Conservation (phyloP, 2,329 filamentous ascomycete species). For the Alternaria rosae region DNA sequence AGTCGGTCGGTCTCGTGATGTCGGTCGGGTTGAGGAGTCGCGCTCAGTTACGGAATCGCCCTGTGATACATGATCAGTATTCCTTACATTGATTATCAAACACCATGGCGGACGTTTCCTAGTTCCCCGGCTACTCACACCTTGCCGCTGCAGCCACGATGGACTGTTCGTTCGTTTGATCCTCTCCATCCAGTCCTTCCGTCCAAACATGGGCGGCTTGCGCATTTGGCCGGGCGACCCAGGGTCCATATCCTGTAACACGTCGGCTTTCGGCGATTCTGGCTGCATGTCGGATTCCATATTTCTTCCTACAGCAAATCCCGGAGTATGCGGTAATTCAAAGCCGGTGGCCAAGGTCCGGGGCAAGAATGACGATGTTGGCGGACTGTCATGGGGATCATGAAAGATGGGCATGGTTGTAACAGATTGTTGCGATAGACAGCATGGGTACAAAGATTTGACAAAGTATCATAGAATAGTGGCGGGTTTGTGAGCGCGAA, state of each 20-base stretch:
- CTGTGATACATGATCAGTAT: slow-evolving; percentile 31
- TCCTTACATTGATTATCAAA: not conserved
- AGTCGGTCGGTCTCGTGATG: slow-evolving; percentile 37
- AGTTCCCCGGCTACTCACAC: slow-evolving; percentile 53
- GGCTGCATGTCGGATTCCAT: slow-evolving; percentile 17
- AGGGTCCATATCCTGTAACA: slow-evolving; percentile 15
- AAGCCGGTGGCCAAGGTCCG: slow-evolving; percentile 21
- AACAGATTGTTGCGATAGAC: slow-evolving; percentile 20
- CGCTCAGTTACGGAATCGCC: slow-evolving; percentile 17
- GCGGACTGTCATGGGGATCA: slow-evolving; percentile 43
- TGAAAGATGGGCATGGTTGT: slow-evolving; percentile 51
- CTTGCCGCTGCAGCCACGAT: slow-evolving; percentile 69
- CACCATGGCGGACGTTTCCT: not conserved
- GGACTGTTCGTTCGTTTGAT: slow-evolving; percentile 82
- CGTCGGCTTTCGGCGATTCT: slow-evolving; percentile 5
- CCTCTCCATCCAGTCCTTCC: slow-evolving; percentile 81
- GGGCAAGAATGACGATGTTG: slow-evolving; percentile 26
- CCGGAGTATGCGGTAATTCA: slow-evolving; percentile 25
- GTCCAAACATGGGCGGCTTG: slow-evolving; percentile 57
- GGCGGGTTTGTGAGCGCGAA: slow-evolving; percentile 16
- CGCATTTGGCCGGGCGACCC: slow-evolving; percentile 29
- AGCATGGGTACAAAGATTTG: slow-evolving; percentile 35
- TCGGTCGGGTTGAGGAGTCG: slow-evolving; percentile 23
- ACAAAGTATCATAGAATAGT: slow-evolving; percentile 8
- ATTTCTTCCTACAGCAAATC: slow-evolving; percentile 11